These are phyloP conservation scores for Brettanomyces sp. DNA, from an alignment of 805 yeast species.

Conservation along the genomic window DNA sequence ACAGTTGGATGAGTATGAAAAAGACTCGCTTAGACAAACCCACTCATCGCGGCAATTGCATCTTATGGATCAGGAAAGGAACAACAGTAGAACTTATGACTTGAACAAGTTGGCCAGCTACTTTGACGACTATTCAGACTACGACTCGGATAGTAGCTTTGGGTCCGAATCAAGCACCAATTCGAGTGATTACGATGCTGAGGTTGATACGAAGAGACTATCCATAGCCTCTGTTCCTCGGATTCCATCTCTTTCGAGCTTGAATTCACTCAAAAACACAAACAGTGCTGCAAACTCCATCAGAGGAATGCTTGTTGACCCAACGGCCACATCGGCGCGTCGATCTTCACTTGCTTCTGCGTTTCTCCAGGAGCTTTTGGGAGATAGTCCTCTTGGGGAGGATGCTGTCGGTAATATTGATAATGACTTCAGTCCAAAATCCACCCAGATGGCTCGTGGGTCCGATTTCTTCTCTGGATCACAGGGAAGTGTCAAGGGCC, in stretches of 20 bases:
- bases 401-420: not conserved
- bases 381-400: not conserved
- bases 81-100: slow-evolving; percentile 17
- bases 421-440: not conserved
- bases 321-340: not conserved
- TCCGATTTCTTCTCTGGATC: not conserved
- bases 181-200: not conserved
- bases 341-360: slow-evolving; percentile 1
- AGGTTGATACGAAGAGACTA: not conserved
- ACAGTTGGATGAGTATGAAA: slow-evolving; percentile 5
- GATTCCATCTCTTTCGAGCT: slow-evolving; percentile 1
- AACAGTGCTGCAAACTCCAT: slow-evolving; percentile 2
- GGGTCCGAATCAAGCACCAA: not conserved
- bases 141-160: not conserved
- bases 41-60: slow-evolving; percentile 21
- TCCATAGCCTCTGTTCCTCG: not conserved
- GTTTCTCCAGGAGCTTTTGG: not conserved
- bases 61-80: slow-evolving; percentile 12
- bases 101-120: slow-evolving; percentile 22
- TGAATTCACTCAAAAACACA: not conserved
- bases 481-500: too few relatives aligned
- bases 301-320: slow-evolving; percentile 1
- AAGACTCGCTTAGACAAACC: slow-evolving; percentile 15
- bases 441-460: too few relatives aligned
- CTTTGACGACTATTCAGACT: slow-evolving; percentile 15